phyloP scores from a whole-genome alignment of 345 rosid genomes.

The Gossypium rotundifolium region DNA sequence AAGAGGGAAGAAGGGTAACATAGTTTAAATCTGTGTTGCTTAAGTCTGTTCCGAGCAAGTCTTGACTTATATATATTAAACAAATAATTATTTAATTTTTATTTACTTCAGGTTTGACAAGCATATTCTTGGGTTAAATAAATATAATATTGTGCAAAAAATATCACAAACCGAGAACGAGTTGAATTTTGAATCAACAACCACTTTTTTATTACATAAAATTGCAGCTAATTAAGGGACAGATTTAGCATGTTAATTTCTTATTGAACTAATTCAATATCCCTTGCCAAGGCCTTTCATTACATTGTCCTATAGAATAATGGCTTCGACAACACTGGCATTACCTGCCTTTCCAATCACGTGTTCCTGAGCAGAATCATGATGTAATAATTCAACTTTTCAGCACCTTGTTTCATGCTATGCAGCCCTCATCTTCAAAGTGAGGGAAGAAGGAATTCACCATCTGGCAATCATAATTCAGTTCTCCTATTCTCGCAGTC shows the following conservation, averaged over 20 bases:
- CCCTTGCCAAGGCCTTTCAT: background rate
- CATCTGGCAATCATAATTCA: slow-evolving; percentile 41
- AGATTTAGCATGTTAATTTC: background rate
- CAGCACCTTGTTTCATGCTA: background rate
- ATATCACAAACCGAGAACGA: background rate
- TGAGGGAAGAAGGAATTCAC: slow-evolving; percentile 53
- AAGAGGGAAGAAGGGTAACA: too few relatives aligned
- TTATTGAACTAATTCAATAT: background rate
- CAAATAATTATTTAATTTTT: too few relatives aligned
- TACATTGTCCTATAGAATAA: background rate
- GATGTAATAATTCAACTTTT: background rate
- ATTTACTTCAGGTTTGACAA: too few relatives aligned
- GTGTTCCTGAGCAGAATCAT: background rate
- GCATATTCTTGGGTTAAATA: too few relatives aligned
- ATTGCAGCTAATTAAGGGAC: background rate
- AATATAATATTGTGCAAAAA: too few relatives aligned
- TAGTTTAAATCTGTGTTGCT: too few relatives aligned
- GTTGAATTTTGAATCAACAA: background rate
- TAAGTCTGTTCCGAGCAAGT: too few relatives aligned
- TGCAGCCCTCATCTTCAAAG: slow-evolving; percentile 16
- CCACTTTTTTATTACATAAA: background rate
- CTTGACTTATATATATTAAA: too few relatives aligned
- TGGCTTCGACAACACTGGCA: background rate
- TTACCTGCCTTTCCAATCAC: background rate
- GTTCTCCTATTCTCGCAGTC: slow-evolving; percentile 37